Base-by-base conservation (phyloP, 345 rosid genomes). In the Hibiscus mutabilis region DNA sequence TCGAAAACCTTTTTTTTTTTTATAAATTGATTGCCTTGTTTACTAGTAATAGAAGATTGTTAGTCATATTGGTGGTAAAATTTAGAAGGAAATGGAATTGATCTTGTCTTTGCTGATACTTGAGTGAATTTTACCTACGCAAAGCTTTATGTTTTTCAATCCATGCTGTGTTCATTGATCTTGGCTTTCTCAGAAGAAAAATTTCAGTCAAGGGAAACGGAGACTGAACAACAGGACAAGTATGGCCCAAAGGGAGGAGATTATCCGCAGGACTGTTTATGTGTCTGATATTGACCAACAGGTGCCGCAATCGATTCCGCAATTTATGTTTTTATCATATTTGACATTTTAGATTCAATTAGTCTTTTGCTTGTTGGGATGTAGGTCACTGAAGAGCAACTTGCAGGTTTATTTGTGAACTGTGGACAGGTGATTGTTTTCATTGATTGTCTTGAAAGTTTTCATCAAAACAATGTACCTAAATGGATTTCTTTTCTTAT, bases 341-440 rank as follows among this genome's bases (percentile, higher is more conserved):
- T 11, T 63, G 51, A 21, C 16, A 22, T 66, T 22, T 37, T 66
- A 24, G 69, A 66, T 66, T 66, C 55, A 66, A 19, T 25, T 58
- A 6, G 62, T 27, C 58, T 79, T 5, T 57, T 59, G 64, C 15
- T 55, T 51, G 59, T 76, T 68, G 72, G 63, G 66, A 46, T 49
- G 7, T 70, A 93, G 98, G 97, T 93, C 75, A 93, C 98, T 56
- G 98, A 93, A 82, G 98, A 93, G 83, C 98, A 93, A 85, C 98
- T 93, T 76, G 98, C 96, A 61, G 91, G 89, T 77, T 82, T 93
- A 61, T 93, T 93, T 77, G 80, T 93, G 11, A 56, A 49, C 66
- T 89, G 96, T 80, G 97, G 98, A 35, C 97, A 93, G 97, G 98
- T 93, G 72, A 27, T 16, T 18, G 13, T 76, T 81, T 57, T 71